Evolutionary conservation across 768 basidiomycete species (phyloP), one percentile per base, ranked within the genome.

Genomic region (Boletus insuetus): DNA sequence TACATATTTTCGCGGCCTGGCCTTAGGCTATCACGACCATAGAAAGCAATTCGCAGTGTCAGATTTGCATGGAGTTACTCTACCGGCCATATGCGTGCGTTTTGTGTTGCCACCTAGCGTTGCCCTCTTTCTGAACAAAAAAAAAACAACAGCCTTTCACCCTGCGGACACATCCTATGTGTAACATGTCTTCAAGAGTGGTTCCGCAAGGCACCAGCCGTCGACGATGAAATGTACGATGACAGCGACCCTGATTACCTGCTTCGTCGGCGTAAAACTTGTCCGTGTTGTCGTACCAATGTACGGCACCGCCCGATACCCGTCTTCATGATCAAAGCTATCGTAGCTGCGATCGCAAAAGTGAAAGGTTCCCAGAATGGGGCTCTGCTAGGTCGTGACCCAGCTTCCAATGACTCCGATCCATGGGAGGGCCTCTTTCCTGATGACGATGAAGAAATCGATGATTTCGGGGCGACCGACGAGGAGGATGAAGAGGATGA

Each of bases 161-260:
- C 89, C 0, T 91, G 89, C 62, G 89, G 89, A 2, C 89, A 91
- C 60, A 79, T 87, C n/a, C 74, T 87, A n/a, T 91, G 89, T 53
- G 77, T 86, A 26, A 60, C 64, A 3, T 91, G 89, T 61, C 79
- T 91, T 10, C 85, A 87, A 68, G 82, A 85, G 60, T 91, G 89
- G 89, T 91, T 91, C 72, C 80, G 82, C 55, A 79, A 82, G 49
- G 86, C 87, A 4, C 87, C 87, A 4, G 70, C 74, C 0, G 56
- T 64, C 17, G 77, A 77, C 26, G 74, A 76, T 37, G 78, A 78
- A 17, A 80, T 79, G 75, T 55, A 69, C 49, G 70, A 77, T 43
- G 75, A 76, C 41, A 66, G 67, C 34, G 70, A 73, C 41, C 69
- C 74, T 10, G 68, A 73, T 42, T 81, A 81, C 58, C 69, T 86